Conservation (phyloP, 108 stramenopile species). For the Tribonema minus region DNA sequence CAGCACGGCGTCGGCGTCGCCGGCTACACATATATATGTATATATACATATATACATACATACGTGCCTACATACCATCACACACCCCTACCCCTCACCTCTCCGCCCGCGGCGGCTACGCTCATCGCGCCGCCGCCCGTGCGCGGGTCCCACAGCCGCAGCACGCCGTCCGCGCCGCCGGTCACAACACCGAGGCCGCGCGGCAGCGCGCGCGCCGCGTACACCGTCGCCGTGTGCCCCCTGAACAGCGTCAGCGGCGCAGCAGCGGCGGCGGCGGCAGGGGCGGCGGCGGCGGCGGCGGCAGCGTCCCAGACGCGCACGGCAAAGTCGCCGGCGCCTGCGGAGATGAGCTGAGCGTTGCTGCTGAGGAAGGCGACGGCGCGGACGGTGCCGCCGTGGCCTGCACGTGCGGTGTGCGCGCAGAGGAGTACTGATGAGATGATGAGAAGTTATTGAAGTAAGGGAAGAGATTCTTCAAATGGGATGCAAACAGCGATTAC, state of each 20-base stretch:
- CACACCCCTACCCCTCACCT: too few relatives aligned
- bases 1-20: not conserved
- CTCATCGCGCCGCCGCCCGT: not conserved
- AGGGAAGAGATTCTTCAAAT: too few relatives aligned
- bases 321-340: slow-evolving; percentile 10
- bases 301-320: slow-evolving; percentile 3
- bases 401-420: not conserved
- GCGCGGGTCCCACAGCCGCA: slow-evolving; percentile 12
- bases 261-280: not conserved
- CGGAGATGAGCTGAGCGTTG: not conserved
- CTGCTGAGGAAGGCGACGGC: not conserved
- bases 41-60: too few relatives aligned
- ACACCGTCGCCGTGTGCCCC: slow-evolving; percentile 8
- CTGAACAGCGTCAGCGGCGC: not conserved
- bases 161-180: not conserved
- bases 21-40: too few relatives aligned
- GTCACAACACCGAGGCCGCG: not conserved
- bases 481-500: too few relatives aligned
- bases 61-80: too few relatives aligned
- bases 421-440: too few relatives aligned
- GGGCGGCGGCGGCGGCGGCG: not conserved
- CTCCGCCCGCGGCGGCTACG: not conserved
- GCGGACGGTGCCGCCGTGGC: slow-evolving; percentile 12
- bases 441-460: too few relatives aligned
- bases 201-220: not conserved